Evolutionary conservation across 305 asterid genomes (phyloP).

Genomic region (Fraxinus latifolia): DNA sequence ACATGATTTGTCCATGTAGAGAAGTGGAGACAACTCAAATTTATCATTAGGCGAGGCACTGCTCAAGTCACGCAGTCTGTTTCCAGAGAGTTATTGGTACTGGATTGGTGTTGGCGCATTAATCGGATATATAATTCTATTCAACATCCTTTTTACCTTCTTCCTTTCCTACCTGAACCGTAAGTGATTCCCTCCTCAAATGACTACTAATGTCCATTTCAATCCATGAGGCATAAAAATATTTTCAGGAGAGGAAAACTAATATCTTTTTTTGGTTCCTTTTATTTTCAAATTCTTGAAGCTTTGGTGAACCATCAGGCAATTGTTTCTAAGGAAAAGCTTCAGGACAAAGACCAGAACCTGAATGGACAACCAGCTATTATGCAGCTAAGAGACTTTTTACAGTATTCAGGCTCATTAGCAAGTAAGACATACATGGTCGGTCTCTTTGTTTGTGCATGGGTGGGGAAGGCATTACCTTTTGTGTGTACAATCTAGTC

Average conservation of each 20-base stretch:
- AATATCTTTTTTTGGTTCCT: slow-evolving; percentile 13
- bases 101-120: slow-evolving; percentile 94
- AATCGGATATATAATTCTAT: slow-evolving; percentile 75
- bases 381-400: slow-evolving; percentile 75
- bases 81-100: slow-evolving; percentile 86
- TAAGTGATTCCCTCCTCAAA: slow-evolving; percentile 41
- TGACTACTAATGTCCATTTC: slow-evolving; percentile 17
- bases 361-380: slow-evolving; percentile 65
- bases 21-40: slow-evolving; percentile 47
- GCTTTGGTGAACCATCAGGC: slow-evolving; percentile 90
- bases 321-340: slow-evolving; percentile 68
- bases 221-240: slow-evolving; percentile 6
- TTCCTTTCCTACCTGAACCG: slow-evolving; percentile 78
- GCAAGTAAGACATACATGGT: slow-evolving; percentile 55
- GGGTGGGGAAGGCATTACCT: slow-evolving; percentile 1
- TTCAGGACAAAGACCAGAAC: slow-evolving; percentile 53
- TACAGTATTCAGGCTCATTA: slow-evolving; percentile 85
- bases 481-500: not conserved
- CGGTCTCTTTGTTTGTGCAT: slow-evolving; percentile 12
- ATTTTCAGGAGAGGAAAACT: slow-evolving; percentile 2
- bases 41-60: slow-evolving; percentile 70
- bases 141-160: slow-evolving; percentile 78
- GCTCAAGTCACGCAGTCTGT: slow-evolving; percentile 76
- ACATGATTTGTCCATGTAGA: slow-evolving; percentile 48
- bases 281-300: slow-evolving; percentile 30